These are phyloP conservation scores for Cardamine resedifolia DNA, from an alignment of 345 rosid species.

Conservation along the genomic window DNA sequence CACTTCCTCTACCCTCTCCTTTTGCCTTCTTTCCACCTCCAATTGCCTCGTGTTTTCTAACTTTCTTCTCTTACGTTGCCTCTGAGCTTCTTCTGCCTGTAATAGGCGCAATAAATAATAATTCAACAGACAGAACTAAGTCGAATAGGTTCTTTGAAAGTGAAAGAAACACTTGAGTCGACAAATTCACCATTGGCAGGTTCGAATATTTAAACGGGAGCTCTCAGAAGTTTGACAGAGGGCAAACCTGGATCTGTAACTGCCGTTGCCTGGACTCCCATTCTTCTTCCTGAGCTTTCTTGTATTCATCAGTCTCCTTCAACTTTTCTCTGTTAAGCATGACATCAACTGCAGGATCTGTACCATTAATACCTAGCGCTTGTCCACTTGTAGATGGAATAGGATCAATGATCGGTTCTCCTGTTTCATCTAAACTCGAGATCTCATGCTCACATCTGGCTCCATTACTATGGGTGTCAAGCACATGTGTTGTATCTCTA, in stretches of 20 bases:
- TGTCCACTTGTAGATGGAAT: slow-evolving; percentile 23
- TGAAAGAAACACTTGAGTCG: background rate
- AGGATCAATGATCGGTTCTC: slow-evolving; percentile 29
- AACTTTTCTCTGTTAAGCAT: slow-evolving; percentile 71
- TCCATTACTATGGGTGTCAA: slow-evolving; percentile 23
- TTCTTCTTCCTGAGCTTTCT: slow-evolving; percentile 78
- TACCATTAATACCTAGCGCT: slow-evolving; percentile 23
- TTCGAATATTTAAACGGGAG: background rate
- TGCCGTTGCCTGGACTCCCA: slow-evolving; percentile 76
- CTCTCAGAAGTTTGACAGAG: slow-evolving; percentile 4
- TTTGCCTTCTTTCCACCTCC: slow-evolving; percentile 84
- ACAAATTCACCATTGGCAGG: background rate
- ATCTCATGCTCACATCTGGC: slow-evolving; percentile 26
- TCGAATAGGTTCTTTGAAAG: background rate
- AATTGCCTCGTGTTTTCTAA: slow-evolving; percentile 58
- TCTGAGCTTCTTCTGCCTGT: slow-evolving; percentile 82
- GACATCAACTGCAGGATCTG: slow-evolving; percentile 38
- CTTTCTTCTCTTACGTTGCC: slow-evolving; percentile 65
- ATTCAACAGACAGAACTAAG: background rate
- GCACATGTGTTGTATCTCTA: slow-evolving; percentile 11
- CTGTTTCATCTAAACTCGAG: slow-evolving; percentile 20
- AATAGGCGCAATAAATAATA: slow-evolving; percentile 11
- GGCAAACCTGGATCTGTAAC: slow-evolving; percentile 68
- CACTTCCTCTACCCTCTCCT: slow-evolving; percentile 83
- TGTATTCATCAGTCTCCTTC: slow-evolving; percentile 85